Evolutionary conservation across 305 asterid genomes (phyloP).

Genomic region (Fraxinus sp.): DNA sequence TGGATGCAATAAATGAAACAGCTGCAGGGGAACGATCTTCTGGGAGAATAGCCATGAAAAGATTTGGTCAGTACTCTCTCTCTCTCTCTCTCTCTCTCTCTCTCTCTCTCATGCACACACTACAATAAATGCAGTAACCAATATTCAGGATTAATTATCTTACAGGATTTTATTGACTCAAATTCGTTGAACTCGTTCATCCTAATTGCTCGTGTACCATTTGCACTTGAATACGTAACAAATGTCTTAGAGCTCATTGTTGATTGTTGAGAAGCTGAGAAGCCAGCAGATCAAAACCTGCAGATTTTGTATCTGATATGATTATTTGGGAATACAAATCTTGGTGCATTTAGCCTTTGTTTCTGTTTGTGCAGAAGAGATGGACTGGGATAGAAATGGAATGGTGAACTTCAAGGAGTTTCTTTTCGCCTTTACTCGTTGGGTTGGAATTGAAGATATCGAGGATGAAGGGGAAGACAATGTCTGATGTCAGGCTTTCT

Average conservation of each 20-base stretch:
- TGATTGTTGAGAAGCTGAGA: neutral
- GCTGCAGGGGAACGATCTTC: constrained; percentile 77
- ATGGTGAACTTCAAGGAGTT: constrained; percentile 84
- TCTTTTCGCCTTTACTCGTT: constrained; percentile 75
- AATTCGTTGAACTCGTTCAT: neutral
- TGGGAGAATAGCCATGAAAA: constrained; percentile 80
- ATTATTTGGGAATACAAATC: neutral
- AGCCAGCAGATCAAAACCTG: neutral
- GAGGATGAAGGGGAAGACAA: constrained; percentile 49
- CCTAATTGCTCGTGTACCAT: neutral
- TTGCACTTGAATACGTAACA: neutral
- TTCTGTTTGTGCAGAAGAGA: constrained; percentile 56
- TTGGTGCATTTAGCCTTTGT: neutral
- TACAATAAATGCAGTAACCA: neutral
- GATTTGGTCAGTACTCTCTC: constrained; percentile 62
- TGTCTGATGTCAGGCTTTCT: neutral
- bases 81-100: neutral
- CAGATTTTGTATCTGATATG: neutral
- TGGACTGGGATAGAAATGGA: constrained; percentile 95
- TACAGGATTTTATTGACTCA: neutral
- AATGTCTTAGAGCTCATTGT: neutral
- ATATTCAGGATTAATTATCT: neutral
- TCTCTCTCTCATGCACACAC: neutral
- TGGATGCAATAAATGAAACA: constrained; percentile 71
- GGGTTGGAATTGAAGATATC: constrained; percentile 78